Percentiles rank a stretch among this genome's conserved stretches.
Evolutionary conservation across 352 stramenopile species (phyloP).

Genomic region (Globisporangium ultimum): DNA sequence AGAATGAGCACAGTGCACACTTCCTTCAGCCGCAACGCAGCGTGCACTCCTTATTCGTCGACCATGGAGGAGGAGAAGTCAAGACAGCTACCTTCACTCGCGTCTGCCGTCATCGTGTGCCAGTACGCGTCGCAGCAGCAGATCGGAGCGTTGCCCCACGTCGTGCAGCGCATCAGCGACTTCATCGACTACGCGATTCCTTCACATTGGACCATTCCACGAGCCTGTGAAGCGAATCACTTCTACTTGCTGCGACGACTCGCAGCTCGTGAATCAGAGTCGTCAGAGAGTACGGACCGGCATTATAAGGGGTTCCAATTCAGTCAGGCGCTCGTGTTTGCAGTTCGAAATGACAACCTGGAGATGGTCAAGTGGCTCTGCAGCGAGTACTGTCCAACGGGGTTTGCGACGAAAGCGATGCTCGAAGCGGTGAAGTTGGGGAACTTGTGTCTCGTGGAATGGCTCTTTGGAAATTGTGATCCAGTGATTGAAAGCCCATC

Average conservation of each 20-base stretch:
- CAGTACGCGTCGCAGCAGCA: no score
- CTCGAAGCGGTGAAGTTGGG: background rate
- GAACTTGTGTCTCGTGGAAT: constrained; percentile 1
- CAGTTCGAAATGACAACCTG: background rate
- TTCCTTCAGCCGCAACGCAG: no score
- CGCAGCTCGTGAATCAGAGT: background rate
- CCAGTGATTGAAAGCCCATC: background rate
- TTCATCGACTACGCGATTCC: constrained; percentile 2
- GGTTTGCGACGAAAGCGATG: constrained; percentile 3
- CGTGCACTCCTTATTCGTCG: no score
- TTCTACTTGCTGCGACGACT: background rate
- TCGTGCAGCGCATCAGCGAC: constrained; percentile 1
- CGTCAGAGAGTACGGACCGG: background rate
- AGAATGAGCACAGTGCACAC: no score
- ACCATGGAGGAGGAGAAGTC: no score
- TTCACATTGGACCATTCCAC: background rate
- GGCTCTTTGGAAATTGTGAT: background rate
- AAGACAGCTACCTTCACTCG: background rate
- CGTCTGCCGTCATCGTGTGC: background rate
- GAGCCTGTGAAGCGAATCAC: background rate
- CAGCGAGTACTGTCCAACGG: background rate
- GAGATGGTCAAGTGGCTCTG: constrained; percentile 8
- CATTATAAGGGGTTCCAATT: background rate
- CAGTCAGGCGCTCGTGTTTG: constrained; percentile 2
- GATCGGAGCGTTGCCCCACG: background rate